These are phyloP conservation scores for Xylaria sp. DNA, from an alignment of 2,329 filamentous ascomycete genomes.

Conservation along the genomic window DNA sequence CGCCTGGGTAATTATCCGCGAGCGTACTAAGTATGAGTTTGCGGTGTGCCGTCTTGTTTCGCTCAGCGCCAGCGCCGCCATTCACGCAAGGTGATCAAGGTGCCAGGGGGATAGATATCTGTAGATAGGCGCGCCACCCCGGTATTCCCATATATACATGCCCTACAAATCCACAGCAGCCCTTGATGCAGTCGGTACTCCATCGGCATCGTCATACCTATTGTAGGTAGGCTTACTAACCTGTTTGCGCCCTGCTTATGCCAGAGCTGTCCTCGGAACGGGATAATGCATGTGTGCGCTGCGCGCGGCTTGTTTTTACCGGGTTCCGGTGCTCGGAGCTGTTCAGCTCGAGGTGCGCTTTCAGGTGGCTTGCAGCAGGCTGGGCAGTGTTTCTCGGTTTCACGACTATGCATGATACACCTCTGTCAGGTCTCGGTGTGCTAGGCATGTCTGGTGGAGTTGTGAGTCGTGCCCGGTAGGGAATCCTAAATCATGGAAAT, in stretches of 20 bases:
- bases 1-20: conserved; percentile 9
- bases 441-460: not conserved
- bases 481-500: not conserved
- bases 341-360: not conserved
- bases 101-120: not conserved
- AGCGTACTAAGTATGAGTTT: not conserved
- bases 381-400: not conserved
- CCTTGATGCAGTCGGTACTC: not conserved
- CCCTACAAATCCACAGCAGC: not conserved
- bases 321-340: not conserved
- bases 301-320: not conserved
- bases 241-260: not conserved
- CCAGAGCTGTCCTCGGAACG: not conserved
- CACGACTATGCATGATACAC: not conserved
- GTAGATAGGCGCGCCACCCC: not conserved
- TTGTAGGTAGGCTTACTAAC: not conserved
- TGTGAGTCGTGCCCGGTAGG: not conserved
- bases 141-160: not conserved
- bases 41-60: not conserved
- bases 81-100: no score
- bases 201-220: not conserved
- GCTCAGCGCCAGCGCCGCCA: not conserved
- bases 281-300: not conserved
- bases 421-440: not conserved
- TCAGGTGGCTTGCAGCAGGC: not conserved